Conservation (phyloP, 768 basidiomycete species). For the Rhizopogon vesiculosus region DNA sequence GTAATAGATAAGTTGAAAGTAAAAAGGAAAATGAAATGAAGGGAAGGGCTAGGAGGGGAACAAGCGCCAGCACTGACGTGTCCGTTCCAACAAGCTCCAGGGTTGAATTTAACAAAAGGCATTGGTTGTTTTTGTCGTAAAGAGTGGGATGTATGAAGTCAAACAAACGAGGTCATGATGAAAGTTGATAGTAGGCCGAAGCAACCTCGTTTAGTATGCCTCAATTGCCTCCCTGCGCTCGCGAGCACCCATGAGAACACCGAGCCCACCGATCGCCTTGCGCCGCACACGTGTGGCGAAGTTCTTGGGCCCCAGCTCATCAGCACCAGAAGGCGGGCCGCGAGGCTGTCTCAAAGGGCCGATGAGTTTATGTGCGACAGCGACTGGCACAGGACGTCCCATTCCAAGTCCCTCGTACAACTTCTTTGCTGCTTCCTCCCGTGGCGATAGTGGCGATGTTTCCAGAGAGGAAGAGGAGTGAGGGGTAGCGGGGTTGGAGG, state of each 20-base stretch:
- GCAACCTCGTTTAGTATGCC: slow-evolving; percentile 44
- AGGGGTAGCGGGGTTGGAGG: slow-evolving; percentile 75
- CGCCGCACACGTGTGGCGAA: slow-evolving; percentile 84
- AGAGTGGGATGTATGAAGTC: slow-evolving; percentile 15
- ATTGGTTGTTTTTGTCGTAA: slow-evolving; percentile 2
- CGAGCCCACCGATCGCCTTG: slow-evolving; percentile 78
- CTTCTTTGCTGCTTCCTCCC: slow-evolving; percentile 85
- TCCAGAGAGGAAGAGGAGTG: slow-evolving; percentile 59
- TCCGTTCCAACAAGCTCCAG: slow-evolving; percentile 7
- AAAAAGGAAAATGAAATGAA: slow-evolving; percentile 4
- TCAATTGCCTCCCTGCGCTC: slow-evolving; percentile 76
- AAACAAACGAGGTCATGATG: slow-evolving; percentile 9
- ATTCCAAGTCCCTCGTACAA: slow-evolving; percentile 87
- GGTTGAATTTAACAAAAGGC: background rate
- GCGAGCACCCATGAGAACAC: slow-evolving; percentile 74
- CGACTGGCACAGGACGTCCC: slow-evolving; percentile 45
- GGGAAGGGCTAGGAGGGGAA: slow-evolving; percentile 1
- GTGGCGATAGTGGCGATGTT: slow-evolving; percentile 63
- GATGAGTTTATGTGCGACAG: slow-evolving; percentile 24
- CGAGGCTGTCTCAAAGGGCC: slow-evolving; percentile 82
- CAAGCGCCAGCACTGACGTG: slow-evolving; percentile 5
- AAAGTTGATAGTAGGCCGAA: slow-evolving; percentile 4
- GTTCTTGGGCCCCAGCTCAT: slow-evolving; percentile 85
- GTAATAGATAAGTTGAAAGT: background rate
- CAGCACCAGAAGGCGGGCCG: slow-evolving; percentile 82